These are phyloP conservation scores for Triticum aestivum DNA, from an alignment of 176 grass and related monocot species.

Conservation along the genomic window DNA sequence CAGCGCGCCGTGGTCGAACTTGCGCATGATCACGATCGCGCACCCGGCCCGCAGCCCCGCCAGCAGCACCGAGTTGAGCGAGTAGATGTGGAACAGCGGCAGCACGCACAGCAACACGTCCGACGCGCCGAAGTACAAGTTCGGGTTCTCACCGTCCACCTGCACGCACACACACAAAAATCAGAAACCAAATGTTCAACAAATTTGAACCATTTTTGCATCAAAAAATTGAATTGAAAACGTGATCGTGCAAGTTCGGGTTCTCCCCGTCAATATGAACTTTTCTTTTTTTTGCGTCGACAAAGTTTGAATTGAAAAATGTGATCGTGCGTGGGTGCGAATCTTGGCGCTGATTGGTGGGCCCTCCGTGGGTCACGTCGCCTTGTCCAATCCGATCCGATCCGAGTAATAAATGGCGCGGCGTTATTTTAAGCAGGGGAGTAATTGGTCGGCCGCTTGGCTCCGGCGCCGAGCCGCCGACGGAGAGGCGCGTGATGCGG, in stretches of 20 bases:
- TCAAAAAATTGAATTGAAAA: no score
- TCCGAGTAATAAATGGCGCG: neutral
- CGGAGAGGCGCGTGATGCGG: neutral
- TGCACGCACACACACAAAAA: neutral
- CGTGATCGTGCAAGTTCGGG: no score
- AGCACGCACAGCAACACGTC: slow-evolving; percentile 90
- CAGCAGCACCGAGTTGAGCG: slow-evolving; percentile 88
- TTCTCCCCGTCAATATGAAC: no score
- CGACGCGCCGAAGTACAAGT: slow-evolving; percentile 49
- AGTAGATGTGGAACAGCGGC: slow-evolving; percentile 99
- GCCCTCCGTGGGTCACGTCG: neutral
- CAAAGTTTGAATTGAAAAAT: neutral
- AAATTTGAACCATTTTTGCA: neutral
- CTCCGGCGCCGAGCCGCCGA: slow-evolving; percentile 65
- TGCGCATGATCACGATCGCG: slow-evolving; percentile 77
- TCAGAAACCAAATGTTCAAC: neutral
- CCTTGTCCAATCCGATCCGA: neutral
- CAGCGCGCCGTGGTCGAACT: slow-evolving; percentile 77
- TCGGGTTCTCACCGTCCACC: slow-evolving; percentile 81
- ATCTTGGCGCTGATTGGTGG: slow-evolving; percentile 12
- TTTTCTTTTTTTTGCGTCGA: no score
- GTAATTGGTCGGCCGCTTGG: neutral
- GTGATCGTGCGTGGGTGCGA: slow-evolving; percentile 20
- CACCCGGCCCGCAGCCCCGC: slow-evolving; percentile 67
- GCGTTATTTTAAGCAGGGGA: neutral